Evolutionary conservation across 441 rosid species (phyloP), one percentile per base, ranked within the genome.

Genomic region (Bocquillonia castaneifolia): DNA sequence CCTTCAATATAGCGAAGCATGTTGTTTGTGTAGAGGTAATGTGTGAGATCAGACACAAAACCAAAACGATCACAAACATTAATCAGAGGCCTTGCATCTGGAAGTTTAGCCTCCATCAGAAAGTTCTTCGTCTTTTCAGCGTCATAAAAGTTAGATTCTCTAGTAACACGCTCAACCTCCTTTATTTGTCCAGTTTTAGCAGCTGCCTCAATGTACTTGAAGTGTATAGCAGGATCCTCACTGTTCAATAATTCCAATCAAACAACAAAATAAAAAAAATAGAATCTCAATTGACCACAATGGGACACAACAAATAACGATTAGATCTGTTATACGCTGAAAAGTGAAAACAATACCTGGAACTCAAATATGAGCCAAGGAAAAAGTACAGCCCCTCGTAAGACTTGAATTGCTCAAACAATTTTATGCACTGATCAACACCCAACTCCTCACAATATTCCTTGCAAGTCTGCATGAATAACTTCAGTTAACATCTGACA

Each of bases 1-100:
- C 98, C 98, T 83, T 96, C 98, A 70, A 96, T 96, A 72, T 93
- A 96, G 2, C 98, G 96, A 50, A 96, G 96, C 99, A 96, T 93
- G 82, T 91, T 96, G 83, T 76, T 96, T 61, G 98, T 66, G 84
- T 96, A 96, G 18, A 96, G 94, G 82, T 96, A 93, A 76, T 93
- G 98, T 18, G 98, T 96, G 58, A 96, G 97, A 75, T 96, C 99
- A 42, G 94, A 93, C 72, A 96, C 99, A 79, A 82, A 96, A 64
- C 98, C 96, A 79, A 93, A 96, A 18, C 98, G 95, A 65, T 96
- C 99, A 76, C 98, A 96, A 64, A 96, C 99, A 85, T 96, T 96
- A 70, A 96, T 96, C 79, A 91, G 78, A 10, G 91, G 93, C 68
- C 96, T 74, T 20, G 92, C 93, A 89, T 87, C 93, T 5, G 98